Conservation (phyloP, 768 basidiomycete genomes). For the Punctularia strigosozonata region DNA sequence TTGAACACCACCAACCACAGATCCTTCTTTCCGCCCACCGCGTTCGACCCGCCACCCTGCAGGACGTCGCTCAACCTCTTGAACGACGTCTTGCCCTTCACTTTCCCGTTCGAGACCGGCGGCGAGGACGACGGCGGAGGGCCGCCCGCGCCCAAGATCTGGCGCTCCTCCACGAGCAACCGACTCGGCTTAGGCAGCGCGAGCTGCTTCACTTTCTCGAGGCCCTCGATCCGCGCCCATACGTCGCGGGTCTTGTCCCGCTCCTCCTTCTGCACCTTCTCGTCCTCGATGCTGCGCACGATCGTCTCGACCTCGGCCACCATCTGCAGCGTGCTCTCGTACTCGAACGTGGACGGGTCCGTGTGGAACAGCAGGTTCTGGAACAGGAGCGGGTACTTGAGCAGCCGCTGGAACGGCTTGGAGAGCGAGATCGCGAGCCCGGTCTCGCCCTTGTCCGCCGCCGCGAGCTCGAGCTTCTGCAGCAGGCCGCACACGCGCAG, state of each 20-base stretch:
- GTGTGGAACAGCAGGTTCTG: constrained; percentile 96
- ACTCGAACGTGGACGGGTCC: constrained; percentile 94
- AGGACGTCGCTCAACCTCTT: constrained; percentile 87
- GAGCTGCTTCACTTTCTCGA: constrained; percentile 88
- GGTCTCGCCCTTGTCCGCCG: constrained; percentile 83
- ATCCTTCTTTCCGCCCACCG: constrained; percentile 67
- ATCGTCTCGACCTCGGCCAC: constrained; percentile 95
- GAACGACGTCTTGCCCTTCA: constrained; percentile 79
- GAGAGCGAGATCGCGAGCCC: constrained; percentile 91
- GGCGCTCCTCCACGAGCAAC: constrained; percentile 74
- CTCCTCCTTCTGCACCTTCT: constrained; percentile 95
- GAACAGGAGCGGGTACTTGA: constrained; percentile 95
- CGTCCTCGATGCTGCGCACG: constrained; percentile 94
- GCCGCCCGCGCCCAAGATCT: constrained; percentile 24
- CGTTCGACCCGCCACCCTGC: constrained; percentile 32
- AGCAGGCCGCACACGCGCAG: constrained; percentile 63
- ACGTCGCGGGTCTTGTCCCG: constrained; percentile 92
- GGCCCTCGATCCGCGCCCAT: constrained; percentile 90
- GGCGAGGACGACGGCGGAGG: constrained; percentile 20
- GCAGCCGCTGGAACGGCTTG: constrained; percentile 92
- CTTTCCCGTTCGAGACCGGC: constrained; percentile 34
- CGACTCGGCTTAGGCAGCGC: constrained; percentile 86
- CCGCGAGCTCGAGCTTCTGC: constrained; percentile 67
- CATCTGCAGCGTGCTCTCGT: constrained; percentile 92
- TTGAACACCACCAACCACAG: constrained; percentile 94